phyloP scores from a whole-genome alignment of 352 stramenopile species.

The Phytopythium kandeliae region DNA sequence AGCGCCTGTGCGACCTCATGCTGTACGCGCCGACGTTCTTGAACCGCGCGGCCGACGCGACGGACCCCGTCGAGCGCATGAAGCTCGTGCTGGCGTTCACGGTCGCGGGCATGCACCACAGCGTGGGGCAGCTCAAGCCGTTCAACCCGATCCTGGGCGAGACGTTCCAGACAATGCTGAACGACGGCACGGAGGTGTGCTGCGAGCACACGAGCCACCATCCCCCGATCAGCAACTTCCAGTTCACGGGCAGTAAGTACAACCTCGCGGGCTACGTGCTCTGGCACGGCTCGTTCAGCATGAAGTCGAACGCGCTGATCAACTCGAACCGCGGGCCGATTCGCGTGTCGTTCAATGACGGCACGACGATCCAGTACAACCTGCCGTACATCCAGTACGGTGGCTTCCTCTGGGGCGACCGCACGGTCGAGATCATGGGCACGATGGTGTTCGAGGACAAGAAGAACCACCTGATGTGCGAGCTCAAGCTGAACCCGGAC shows the following conservation, averaged over 20 bases:
- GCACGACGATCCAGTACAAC: slow-evolving; percentile 62
- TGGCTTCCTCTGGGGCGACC: slow-evolving; percentile 77
- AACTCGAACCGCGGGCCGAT: slow-evolving; percentile 77
- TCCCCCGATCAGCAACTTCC: slow-evolving; percentile 81
- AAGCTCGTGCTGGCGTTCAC: slow-evolving; percentile 80
- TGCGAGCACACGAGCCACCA: slow-evolving; percentile 86
- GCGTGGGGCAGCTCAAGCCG: slow-evolving; percentile 76
- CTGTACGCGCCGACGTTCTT: slow-evolving; percentile 77
- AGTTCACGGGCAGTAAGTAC: slow-evolving; percentile 72
- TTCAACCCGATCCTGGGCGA: slow-evolving; percentile 85
- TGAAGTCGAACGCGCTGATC: slow-evolving; percentile 83
- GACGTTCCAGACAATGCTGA: slow-evolving; percentile 67
- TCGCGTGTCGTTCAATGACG: slow-evolving; percentile 62
- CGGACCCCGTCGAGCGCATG: slow-evolving; percentile 64
- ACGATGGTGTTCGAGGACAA: slow-evolving; percentile 73
- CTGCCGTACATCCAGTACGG: slow-evolving; percentile 70
- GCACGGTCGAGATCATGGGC: slow-evolving; percentile 71
- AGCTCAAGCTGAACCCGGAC: slow-evolving; percentile 79
- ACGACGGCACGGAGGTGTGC: slow-evolving; percentile 73
- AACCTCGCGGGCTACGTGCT: slow-evolving; percentile 62
- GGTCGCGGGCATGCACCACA: slow-evolving; percentile 72
- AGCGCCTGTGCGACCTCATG: slow-evolving; percentile 76
- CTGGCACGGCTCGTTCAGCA: slow-evolving; percentile 72
- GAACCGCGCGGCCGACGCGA: slow-evolving; percentile 49
- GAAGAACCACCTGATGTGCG: slow-evolving; percentile 59